Evolutionary conservation across 2,329 filamentous ascomycete species (phyloP).

Genomic region (Coleophoma cylindrospora): DNA sequence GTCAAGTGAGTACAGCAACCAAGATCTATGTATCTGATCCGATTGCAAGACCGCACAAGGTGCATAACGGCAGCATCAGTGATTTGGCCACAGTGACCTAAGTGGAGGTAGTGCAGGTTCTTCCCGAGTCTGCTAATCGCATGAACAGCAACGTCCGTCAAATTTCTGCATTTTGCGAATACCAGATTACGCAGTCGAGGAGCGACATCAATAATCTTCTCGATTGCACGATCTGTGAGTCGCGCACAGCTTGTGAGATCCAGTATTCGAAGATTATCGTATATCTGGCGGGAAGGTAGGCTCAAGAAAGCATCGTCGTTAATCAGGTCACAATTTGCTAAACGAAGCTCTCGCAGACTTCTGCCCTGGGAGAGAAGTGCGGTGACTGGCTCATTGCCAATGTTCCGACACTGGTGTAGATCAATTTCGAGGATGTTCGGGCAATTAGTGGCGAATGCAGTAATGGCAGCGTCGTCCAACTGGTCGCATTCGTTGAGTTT

Average conservation of each 20-base stretch:
- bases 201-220: conserved; percentile 80
- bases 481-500: conserved; percentile 94
- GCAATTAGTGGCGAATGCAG: conserved; percentile 83
- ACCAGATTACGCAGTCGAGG: conserved; percentile 90
- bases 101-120: conserved; percentile 93
- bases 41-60: conserved; percentile 80
- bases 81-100: conserved; percentile 89
- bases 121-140: conserved; percentile 88
- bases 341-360: conserved; percentile 82
- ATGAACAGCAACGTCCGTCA: conserved; percentile 83
- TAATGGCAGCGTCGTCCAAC: conserved; percentile 74
- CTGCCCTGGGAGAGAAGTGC: conserved; percentile 72
- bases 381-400: conserved; percentile 81
- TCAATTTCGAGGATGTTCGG: conserved; percentile 95
- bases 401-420: conserved; percentile 74
- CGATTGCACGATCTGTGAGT: conserved; percentile 80
- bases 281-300: conserved; percentile 63
- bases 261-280: conserved; percentile 86
- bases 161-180: conserved; percentile 86
- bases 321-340: conserved; percentile 80
- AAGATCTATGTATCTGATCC: conserved; percentile 94
- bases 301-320: conserved; percentile 84
- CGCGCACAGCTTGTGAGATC: conserved; percentile 86
- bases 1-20: conserved; percentile 92
- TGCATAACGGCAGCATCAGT: conserved; percentile 84